Evolutionary conservation across 2,329 filamentous ascomycete species (phyloP).

Genomic region (Colletotrichum sublineola): DNA sequence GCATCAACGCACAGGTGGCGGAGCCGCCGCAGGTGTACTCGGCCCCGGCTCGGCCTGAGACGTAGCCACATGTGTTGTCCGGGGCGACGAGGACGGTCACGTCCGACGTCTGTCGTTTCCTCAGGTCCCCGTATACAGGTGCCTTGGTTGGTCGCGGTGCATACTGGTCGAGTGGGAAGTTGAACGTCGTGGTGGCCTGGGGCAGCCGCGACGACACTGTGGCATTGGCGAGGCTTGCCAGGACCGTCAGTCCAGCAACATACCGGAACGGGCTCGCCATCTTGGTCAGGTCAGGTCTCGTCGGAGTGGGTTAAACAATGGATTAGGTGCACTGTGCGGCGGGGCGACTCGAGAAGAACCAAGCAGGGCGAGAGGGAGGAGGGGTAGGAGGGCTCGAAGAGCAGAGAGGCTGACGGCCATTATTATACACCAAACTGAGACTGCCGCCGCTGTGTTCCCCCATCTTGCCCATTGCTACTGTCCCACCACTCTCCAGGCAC

Average conservation of each 20-base stretch:
- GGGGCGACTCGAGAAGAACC: slow-evolving; percentile 7
- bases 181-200: slow-evolving; percentile 51
- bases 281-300: slow-evolving; percentile 27
- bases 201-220: slow-evolving; percentile 53
- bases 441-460: slow-evolving; percentile 7
- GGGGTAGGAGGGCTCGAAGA: not conserved
- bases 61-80: slow-evolving; percentile 65
- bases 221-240: slow-evolving; percentile 53
- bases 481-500: slow-evolving; percentile 18
- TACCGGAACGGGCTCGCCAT: slow-evolving; percentile 47
- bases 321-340: not conserved
- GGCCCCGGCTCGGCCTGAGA: slow-evolving; percentile 56
- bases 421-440: slow-evolving; percentile 25
- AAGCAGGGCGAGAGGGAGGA: slow-evolving; percentile 9
- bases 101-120: slow-evolving; percentile 49
- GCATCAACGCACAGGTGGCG: slow-evolving; percentile 58
- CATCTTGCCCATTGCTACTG: slow-evolving; percentile 12
- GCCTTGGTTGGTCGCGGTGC: slow-evolving; percentile 58
- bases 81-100: slow-evolving; percentile 59
- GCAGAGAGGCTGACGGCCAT: slow-evolving; percentile 20
- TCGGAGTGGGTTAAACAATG: not conserved
- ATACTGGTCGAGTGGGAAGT: slow-evolving; percentile 52
- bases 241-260: slow-evolving; percentile 44
- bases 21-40: slow-evolving; percentile 55
- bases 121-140: slow-evolving; percentile 52